Conservation (phyloP, 371 early-diverging fungal species). For the Mortierella sp. region DNA sequence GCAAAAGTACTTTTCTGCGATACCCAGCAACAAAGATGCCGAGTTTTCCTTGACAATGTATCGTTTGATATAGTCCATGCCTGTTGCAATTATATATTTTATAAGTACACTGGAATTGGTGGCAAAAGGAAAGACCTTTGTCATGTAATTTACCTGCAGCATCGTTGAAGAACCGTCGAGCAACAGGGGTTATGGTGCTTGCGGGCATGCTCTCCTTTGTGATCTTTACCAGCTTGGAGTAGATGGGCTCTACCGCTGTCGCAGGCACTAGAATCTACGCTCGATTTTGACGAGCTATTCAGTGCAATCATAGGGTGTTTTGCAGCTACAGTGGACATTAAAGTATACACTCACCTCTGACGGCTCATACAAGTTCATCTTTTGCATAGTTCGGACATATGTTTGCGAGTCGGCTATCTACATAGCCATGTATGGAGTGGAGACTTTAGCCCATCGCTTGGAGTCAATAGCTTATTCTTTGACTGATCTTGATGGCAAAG, state of each 20-base stretch:
- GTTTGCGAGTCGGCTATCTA: conserved; percentile 77
- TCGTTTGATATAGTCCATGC: conserved; percentile 59
- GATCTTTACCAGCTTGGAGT: conserved; percentile 60
- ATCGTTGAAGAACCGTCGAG: conserved; percentile 72
- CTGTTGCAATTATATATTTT: conserved; percentile 44
- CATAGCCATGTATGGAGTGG: not conserved
- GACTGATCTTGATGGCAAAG: no score
- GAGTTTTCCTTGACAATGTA: conserved; percentile 62
- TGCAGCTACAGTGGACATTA: no score
- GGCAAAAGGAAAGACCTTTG: not conserved
- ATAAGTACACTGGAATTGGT: not conserved
- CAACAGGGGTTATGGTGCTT: conserved; percentile 58
- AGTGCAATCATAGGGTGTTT: no score
- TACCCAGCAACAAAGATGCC: conserved; percentile 54
- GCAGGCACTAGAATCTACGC: conserved; percentile 58
- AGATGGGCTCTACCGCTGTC: conserved; percentile 56
- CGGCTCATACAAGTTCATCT: conserved; percentile 69
- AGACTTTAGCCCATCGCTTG: not conserved
- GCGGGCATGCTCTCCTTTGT: conserved; percentile 62
- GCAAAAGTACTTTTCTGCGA: conserved; percentile 62
- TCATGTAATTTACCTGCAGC: conserved; percentile 55
- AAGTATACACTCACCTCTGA: conserved; percentile 66
- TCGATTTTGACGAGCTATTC: no score
- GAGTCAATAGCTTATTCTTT: no score
- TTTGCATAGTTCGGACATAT: conserved; percentile 71